Evolutionary conservation across 169 alveolate genomes (phyloP), one percentile per base, ranked within the genome.

Genomic region (Eimeria zaria): DNA sequence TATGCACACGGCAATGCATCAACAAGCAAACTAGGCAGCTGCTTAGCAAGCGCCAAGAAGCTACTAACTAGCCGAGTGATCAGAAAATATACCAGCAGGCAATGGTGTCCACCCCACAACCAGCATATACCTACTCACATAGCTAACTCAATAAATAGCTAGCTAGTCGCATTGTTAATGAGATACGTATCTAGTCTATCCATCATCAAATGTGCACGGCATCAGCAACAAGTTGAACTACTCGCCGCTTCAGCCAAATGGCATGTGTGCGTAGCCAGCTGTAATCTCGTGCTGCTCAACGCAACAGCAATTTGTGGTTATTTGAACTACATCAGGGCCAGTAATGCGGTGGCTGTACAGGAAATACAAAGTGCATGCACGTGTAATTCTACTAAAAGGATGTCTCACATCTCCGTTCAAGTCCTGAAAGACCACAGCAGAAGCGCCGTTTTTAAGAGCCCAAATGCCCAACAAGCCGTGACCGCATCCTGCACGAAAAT

Each of bases 401-500:
- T 1, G 80, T 18, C 87, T 76, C 60, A 76, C 87, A 76, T 76
- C 62, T 18, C 18, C 30, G 51, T 85, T 85, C 39, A 85, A 41
- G 41, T 85, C 93, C 93, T 85, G 93, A 39, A 85, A 85, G 30
- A 62, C 93, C 60, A 85, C 93, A 62, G 93, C 93, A 6, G 80
- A 44, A 2, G 93, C 93, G 41, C 80, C 93, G 71, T 14, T 58
- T 24, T 85, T 69, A 27, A 85, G 60, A 22, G 93, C 93, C 93
- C 93, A 85, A 85, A 85, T 85, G n/a, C 93, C 93, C 62, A 85
- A 33, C 27, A 60, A 53, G 39, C 93, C 93, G 44, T 85, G 93
- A 64, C 93, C 93, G 93, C 93, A 85, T 7, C 93, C 93, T 85
- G 93, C 53, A 85, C 46, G 62, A 22, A 85, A 62, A 39, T 24